Evolutionary conservation across 2,329 filamentous ascomycete species (phyloP).

Genomic region (Fusarium subglutinans): DNA sequence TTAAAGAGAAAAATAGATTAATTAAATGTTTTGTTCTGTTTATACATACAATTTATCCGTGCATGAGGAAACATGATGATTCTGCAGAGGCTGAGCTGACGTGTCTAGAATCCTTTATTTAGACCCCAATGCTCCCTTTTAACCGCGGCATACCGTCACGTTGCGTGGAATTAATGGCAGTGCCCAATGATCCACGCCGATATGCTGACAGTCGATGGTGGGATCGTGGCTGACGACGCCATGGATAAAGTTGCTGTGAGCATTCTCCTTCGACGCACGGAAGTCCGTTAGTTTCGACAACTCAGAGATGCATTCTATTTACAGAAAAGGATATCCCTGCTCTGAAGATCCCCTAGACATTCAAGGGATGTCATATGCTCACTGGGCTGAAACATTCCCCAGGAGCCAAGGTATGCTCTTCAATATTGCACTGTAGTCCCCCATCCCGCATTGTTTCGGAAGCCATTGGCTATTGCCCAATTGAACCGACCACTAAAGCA

Average conservation of each 20-base stretch:
- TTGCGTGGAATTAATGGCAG: constrained; percentile 17
- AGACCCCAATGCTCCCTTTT: neutral
- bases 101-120: neutral
- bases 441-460: constrained; percentile 14
- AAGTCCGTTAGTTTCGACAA: neutral
- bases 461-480: neutral
- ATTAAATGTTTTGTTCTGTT: neutral
- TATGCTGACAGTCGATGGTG: constrained; percentile 25
- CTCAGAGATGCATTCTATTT: constrained; percentile 2
- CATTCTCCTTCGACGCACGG: constrained; percentile 8
- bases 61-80: neutral
- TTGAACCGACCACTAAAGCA: constrained; percentile 41
- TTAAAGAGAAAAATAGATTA: neutral
- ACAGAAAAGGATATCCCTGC: neutral
- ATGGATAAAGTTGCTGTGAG: constrained; percentile 4
- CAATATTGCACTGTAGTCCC: neutral
- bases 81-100: constrained; percentile 1
- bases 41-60: neutral
- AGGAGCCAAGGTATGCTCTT: constrained; percentile 5
- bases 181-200: constrained; percentile 21
- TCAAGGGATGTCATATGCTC: neutral
- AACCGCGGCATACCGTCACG: neutral
- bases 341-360: neutral
- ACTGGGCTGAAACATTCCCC: constrained; percentile 8
- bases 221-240: constrained; percentile 25